A percentile compares a stretch with the other conserved stretches of the same genome.
phyloP scores from a whole-genome alignment of 306 rosid genomes.

The Fragaria iinumae region DNA sequence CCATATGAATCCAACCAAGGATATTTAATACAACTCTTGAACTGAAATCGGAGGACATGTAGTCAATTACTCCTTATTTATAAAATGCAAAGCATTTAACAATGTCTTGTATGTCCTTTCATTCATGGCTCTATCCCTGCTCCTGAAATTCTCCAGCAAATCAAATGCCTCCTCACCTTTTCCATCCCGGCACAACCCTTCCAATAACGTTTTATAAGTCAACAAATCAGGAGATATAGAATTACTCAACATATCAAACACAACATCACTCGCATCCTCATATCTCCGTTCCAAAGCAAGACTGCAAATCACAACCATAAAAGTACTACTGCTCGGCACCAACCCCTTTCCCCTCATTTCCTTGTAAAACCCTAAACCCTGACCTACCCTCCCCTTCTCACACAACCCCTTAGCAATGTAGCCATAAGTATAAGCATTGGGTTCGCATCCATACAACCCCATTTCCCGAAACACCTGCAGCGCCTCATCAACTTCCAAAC shows the following conservation, averaged over 20 bases:
- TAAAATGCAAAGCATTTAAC: conserved; percentile 58
- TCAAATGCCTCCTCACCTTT: conserved; percentile 56
- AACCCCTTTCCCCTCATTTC: conserved; percentile 65
- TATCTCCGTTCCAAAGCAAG: conserved; percentile 58
- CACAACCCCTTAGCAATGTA: conserved; percentile 76
- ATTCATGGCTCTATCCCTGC: conserved; percentile 50
- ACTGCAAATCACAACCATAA: conserved; percentile 63
- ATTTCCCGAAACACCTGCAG: conserved; percentile 66
- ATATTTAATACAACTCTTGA: conserved; percentile 7
- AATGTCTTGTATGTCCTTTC: conserved; percentile 52
- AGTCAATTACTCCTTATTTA: conserved; percentile 15
- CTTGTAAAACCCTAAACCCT: conserved; percentile 66
- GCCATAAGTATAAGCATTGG: conserved; percentile 72
- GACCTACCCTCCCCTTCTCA: conserved; percentile 85
- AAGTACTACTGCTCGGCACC: conserved; percentile 64
- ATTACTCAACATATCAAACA: conserved; percentile 71
- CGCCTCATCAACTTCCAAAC: conserved; percentile 79
- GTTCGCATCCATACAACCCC: conserved; percentile 86
- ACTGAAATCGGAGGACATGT: not conserved
- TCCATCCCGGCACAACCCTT: conserved; percentile 73
- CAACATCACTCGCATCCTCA: conserved; percentile 63
- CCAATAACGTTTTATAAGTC: conserved; percentile 76
- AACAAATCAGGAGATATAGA: conserved; percentile 70
- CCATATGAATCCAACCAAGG: conserved; percentile 3
- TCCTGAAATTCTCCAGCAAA: conserved; percentile 66